Evolutionary conservation across 1,284 basidiomycete genomes (phyloP).

Genomic region (Ustilago xerochloae): DNA sequence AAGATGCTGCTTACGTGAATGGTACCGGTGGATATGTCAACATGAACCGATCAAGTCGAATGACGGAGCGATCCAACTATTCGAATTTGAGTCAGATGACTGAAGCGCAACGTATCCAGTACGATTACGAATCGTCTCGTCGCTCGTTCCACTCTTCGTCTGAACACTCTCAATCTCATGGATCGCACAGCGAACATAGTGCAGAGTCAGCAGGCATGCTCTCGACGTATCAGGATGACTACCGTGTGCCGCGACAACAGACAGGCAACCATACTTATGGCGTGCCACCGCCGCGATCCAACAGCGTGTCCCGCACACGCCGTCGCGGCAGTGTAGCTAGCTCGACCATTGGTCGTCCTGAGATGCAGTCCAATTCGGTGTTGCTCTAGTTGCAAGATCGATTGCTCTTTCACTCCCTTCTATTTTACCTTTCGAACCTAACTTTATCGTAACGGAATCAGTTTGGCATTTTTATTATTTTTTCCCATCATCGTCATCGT

Average conservation of each 20-base stretch:
- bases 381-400: conserved; percentile 17
- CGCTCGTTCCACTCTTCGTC: conserved; percentile 33
- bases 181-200: conserved; percentile 28
- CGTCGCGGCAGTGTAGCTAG: conserved; percentile 42
- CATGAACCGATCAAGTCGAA: conserved; percentile 50
- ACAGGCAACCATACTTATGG: conserved; percentile 35
- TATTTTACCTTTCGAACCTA: not conserved
- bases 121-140: conserved; percentile 50
- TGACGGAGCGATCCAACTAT: conserved; percentile 48
- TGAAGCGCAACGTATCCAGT: conserved; percentile 56
- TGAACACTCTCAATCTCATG: conserved; percentile 21
- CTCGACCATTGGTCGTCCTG: conserved; percentile 45
- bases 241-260: conserved; percentile 33
- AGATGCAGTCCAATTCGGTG: conserved; percentile 53
- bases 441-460: conserved; percentile 38
- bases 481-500: not conserved
- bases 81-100: conserved; percentile 49
- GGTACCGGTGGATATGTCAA: conserved; percentile 31
- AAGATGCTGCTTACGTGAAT: conserved; percentile 10
- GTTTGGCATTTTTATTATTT: not conserved
- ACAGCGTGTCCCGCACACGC: conserved; percentile 4
- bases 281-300: not conserved
- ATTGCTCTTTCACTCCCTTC: conserved; percentile 1
- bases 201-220: conserved; percentile 19
- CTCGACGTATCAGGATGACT: conserved; percentile 42